Evolutionary conservation across 73 alveolate species (phyloP).

Genomic region (Paramecium tetraurelia): DNA sequence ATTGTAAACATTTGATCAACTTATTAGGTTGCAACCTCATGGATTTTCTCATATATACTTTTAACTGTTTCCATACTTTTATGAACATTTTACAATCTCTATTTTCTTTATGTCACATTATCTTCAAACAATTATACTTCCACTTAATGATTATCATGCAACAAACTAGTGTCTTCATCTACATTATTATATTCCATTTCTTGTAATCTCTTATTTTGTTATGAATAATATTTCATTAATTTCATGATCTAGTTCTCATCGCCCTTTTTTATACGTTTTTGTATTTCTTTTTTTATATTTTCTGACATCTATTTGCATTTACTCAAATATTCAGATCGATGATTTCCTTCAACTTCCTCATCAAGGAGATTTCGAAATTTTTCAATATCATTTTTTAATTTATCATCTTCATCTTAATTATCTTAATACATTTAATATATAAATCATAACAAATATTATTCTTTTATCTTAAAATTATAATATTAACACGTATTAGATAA

Average conservation of each 20-base stretch:
- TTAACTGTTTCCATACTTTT: neutral
- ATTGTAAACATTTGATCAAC: conserved; percentile 19
- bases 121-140: conserved; percentile 28
- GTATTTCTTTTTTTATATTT: neutral
- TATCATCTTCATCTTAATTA: conserved; percentile 14
- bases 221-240: neutral
- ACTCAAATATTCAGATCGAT: neutral
- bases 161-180: conserved; percentile 9
- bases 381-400: neutral
- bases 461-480: neutral
- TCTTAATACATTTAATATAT: neutral
- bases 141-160: neutral
- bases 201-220: neutral
- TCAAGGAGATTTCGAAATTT: neutral
- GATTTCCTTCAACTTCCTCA: neutral
- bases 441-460: neutral
- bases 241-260: neutral
- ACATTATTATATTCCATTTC: neutral
- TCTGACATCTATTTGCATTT: conserved; percentile 22
- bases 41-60: neutral
- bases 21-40: neutral
- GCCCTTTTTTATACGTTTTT: neutral
- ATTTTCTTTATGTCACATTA: neutral
- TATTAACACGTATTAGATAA: neutral
- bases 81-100: conserved; percentile 31